phyloP scores from a whole-genome alignment of 2,329 filamentous ascomycete genomes.

The Didymella sp. region DNA sequence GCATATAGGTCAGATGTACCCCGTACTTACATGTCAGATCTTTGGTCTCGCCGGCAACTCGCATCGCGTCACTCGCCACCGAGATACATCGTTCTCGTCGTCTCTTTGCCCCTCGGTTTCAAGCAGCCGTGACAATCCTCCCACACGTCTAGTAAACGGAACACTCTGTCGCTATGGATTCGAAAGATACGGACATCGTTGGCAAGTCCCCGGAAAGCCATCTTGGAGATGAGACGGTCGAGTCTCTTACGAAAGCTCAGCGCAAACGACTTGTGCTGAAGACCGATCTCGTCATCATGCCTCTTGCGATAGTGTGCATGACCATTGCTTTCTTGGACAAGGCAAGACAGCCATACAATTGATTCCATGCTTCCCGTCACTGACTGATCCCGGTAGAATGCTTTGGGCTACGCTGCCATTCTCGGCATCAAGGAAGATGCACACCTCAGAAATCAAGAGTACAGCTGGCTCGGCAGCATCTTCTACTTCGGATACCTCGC shows the following conservation, averaged over 20 bases:
- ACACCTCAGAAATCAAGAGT: slow-evolving; percentile 1
- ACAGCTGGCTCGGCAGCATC: slow-evolving; percentile 7
- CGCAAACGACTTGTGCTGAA: neutral
- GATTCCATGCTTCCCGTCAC: neutral
- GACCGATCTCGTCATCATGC: slow-evolving; percentile 2
- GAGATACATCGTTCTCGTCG: neutral
- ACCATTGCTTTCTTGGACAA: slow-evolving; percentile 2
- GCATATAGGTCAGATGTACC: neutral
- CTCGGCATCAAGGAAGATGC: slow-evolving; percentile 5
- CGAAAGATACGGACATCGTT: neutral
- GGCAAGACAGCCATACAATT: neutral
- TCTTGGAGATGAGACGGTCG: neutral
- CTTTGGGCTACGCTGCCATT: slow-evolving; percentile 2
- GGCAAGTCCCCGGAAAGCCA: neutral
- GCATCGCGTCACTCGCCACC: neutral
- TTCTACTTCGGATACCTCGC: slow-evolving; percentile 4
- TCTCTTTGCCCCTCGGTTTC: neutral
- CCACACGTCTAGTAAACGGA: neutral
- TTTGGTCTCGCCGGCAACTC: neutral
- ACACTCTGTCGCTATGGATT: neutral
- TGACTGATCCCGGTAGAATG: neutral
- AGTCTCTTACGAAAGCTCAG: neutral
- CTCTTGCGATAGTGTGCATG: slow-evolving; percentile 4
- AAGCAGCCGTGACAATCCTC: neutral
- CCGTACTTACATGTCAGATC: neutral